Evolutionary conservation across 331 rosid species (phyloP), one percentile per base, ranked within the genome.

Genomic region (Quercus tomentella): DNA sequence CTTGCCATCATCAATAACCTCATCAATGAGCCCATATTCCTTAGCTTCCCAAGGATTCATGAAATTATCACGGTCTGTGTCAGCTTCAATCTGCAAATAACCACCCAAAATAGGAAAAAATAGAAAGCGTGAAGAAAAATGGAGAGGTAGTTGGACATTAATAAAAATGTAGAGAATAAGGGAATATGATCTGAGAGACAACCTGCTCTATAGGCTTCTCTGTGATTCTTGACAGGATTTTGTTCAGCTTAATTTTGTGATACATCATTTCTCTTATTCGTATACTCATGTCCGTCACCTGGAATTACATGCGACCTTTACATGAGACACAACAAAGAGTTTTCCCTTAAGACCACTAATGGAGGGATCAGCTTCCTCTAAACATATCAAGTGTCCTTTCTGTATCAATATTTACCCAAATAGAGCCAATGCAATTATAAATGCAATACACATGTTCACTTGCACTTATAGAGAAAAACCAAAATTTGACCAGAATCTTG

Each of bases 41-140:
- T 88, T 93, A 0, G 99, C 98, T 88, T 90, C 93, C 98, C 99
- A 95, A 1, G 99, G 81, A 83, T 86, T 93, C 99, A 95, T 89
- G 82, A 93, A 95, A 77, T 93, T 86, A 86, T 95, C 99, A 23
- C 98, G 93, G 26, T 88, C 92, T 0, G 99, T 93, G 87, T 91
- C 99, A 71, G 60, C 43, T 74, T 93, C 98, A 76, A 95, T 65
- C 99, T 95, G 90, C 84, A 82, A 72, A 73, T 31, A 67, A 76
- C 41, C 35, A 52, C 7, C 17, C 2, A 22, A 22, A 52, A 62
- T 23, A 31, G 8, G 22, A 25, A 81, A 52, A 25, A 51, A 73
- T 30, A 23, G 20, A 16, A 58, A 56, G 12, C 10, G 0, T 21
- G 23, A 77, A 25, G 9, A 28, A 74, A 56, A 7, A 2, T 6